phyloP scores from a whole-genome alignment of 495 filamentous ascomycete genomes.

The Emericellopsis terricola region DNA sequence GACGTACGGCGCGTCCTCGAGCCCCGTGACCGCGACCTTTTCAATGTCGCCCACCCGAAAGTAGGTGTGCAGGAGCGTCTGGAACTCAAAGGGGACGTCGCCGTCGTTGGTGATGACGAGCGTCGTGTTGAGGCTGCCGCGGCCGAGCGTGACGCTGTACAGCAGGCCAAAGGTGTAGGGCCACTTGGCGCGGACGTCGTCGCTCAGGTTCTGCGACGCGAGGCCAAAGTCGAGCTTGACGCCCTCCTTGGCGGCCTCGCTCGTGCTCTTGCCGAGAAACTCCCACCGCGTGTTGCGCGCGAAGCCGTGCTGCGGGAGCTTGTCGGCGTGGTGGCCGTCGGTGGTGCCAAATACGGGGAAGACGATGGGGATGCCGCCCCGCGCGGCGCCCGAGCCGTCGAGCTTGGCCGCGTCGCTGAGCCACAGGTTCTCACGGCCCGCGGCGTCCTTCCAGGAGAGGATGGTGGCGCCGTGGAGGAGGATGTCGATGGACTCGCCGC shows the following conservation, averaged over 20 bases:
- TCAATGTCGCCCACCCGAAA: conserved; percentile 66
- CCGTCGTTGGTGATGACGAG: conserved; percentile 82
- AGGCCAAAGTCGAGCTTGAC: conserved; percentile 95
- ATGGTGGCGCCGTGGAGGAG: conserved; percentile 87
- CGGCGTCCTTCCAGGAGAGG: conserved; percentile 71
- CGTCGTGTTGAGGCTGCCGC: conserved; percentile 57
- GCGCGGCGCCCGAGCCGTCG: conserved; percentile 40
- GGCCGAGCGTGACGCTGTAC: conserved; percentile 74
- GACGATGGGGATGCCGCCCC: conserved; percentile 79
- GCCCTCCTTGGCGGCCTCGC: conserved; percentile 36
- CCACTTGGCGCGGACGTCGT: conserved; percentile 48
- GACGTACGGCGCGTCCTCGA: conserved; percentile 53
- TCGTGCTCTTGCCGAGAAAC: conserved; percentile 53
- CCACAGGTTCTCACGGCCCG: conserved; percentile 76
- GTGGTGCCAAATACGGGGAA: conserved; percentile 94
- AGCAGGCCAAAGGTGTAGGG: conserved; percentile 74
- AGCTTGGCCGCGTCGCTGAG: conserved; percentile 56
- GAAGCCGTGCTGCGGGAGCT: conserved; percentile 89
- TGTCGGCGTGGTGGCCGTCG: conserved; percentile 46
- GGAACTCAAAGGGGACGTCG: conserved; percentile 65
- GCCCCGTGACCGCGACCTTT: conserved; percentile 46
- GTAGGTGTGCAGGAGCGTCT: conserved; percentile 85
- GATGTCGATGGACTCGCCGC: conserved; percentile 70
- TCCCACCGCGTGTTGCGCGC: conserved; percentile 72
- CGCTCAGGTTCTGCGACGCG: conserved; percentile 45